Base-by-base conservation (phyloP, 768 basidiomycete genomes). In the Grammothele lineata region DNA sequence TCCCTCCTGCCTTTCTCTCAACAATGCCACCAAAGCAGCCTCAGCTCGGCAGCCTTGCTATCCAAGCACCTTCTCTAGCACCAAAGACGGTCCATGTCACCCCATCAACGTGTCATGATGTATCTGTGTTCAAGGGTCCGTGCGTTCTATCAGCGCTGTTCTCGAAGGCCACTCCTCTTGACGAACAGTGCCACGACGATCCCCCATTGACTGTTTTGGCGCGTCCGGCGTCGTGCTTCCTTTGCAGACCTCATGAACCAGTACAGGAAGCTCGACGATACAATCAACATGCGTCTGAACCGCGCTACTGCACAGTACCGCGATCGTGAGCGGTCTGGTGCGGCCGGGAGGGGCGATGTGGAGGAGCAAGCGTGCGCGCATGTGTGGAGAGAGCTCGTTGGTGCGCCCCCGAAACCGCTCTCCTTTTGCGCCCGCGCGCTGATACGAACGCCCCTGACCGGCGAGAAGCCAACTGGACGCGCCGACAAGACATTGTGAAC, bases 251-350 rank as follows among this genome's bases (percentile, higher is more conserved):
- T 92, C 57, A 71, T 92, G 63, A 81, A 74, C 60, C 88, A 92
- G 65, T 92, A 91, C 64, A 76, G 89, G 58, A 79, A 73, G 56
- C 69, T 92, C 12, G 89, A 92, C 66, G 89, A 92, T 59, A 70
- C 79, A 6, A 84, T 92, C 54, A 78, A 75, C 33, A 87, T 89
- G 83, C 74, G 90, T 26, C 64, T 91, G 38, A 92, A 92, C 62
- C 79, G 89, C 40, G 84, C 87, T 32, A 78, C 76, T 47, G 89
- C 89, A 4, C 74, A 81, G 43, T 80, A 84, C 64, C 76, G 87
- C 42, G 90, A 92, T 67, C 72, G 75, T 52, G 81, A 87, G 55
- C 77, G 87, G 22, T 56, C 66, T 40, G 75, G 75, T 10, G 55
- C 65, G 19, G 11, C 19, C 6, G 65, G 58, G 36, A 66, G 69